These are phyloP conservation scores for Linum lewisii DNA, from an alignment of 345 rosid species.

Conservation along the genomic window DNA sequence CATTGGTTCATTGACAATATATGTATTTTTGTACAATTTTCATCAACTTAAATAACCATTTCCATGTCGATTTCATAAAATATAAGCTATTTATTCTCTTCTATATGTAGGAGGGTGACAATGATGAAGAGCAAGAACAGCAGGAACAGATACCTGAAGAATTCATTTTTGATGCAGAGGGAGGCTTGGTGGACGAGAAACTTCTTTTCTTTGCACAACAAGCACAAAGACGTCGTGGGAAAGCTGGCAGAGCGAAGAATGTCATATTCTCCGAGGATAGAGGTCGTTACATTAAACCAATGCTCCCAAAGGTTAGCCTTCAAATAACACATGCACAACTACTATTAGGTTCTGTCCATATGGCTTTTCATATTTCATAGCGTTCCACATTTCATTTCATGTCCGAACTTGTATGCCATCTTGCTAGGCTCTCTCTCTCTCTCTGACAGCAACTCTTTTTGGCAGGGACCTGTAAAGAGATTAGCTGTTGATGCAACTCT, in stretches of 20 bases:
- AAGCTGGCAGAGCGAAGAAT: slow-evolving; percentile 98
- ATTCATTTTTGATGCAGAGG: slow-evolving; percentile 96
- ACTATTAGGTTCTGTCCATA: not conserved
- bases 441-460: not conserved
- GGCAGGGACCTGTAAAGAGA: slow-evolving; percentile 88
- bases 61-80: slow-evolving; percentile 14
- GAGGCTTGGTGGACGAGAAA: slow-evolving; percentile 95
- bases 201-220: slow-evolving; percentile 97
- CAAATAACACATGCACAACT: not conserved
- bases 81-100: slow-evolving; percentile 9
- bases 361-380: not conserved
- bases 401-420: slow-evolving; percentile 5
- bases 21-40: slow-evolving; percentile 9
- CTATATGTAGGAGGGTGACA: slow-evolving; percentile 50
- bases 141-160: slow-evolving; percentile 93
- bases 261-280: slow-evolving; percentile 94
- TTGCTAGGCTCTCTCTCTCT: slow-evolving; percentile 11
- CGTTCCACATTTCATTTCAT: not conserved
- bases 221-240: slow-evolving; percentile 79
- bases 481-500: slow-evolving; percentile 97
- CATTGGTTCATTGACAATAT: not conserved
- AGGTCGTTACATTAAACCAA: slow-evolving; percentile 94
- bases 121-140: slow-evolving; percentile 85
- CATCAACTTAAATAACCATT: not conserved
- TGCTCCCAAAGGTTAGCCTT: slow-evolving; percentile 85